phyloP scores from a whole-genome alignment of 2,329 filamentous ascomycete species.

The Arthrobotrys conoides region DNA sequence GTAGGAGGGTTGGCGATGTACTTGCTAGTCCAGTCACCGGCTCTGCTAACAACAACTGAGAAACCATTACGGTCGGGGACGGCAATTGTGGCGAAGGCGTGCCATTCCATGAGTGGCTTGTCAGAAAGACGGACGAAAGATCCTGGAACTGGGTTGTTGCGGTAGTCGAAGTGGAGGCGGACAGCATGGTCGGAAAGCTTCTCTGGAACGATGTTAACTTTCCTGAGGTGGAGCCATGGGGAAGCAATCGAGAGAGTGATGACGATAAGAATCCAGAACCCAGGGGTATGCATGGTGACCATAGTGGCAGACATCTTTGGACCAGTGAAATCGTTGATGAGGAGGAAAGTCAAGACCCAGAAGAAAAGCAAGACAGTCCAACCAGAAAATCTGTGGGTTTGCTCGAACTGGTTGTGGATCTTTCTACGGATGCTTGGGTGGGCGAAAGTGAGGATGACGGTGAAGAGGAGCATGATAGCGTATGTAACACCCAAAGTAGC shows the following conservation, averaged over 20 bases:
- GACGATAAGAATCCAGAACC: conserved; percentile 78
- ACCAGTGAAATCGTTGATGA: conserved; percentile 66
- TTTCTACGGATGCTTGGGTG: conserved; percentile 75
- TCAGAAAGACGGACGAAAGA: conserved; percentile 75
- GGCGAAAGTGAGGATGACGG: conserved; percentile 75
- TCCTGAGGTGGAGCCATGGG: conserved; percentile 81
- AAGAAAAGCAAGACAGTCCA: conserved; percentile 78
- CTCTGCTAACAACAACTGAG: conserved; percentile 79
- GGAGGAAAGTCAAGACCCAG: conserved; percentile 75
- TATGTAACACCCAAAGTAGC: conserved; percentile 73
- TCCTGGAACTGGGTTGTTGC: conserved; percentile 72
- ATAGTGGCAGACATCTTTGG: conserved; percentile 39
- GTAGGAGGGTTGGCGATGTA: conserved; percentile 76
- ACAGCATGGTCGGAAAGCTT: conserved; percentile 80
- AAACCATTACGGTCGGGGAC: conserved; percentile 73
- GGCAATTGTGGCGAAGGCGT: conserved; percentile 82
- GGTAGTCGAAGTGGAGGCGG: conserved; percentile 78
- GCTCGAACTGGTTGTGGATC: conserved; percentile 79
- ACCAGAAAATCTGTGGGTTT: conserved; percentile 79
- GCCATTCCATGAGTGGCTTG: conserved; percentile 78
- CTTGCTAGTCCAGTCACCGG: conserved; percentile 80
- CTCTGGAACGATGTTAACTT: conserved; percentile 76
- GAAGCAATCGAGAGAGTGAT: conserved; percentile 77
- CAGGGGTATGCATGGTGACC: conserved; percentile 69
- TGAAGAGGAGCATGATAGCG: conserved; percentile 73